Conservation (phyloP, 2,329 filamentous ascomycete genomes). For the Colletotrichum sp. region DNA sequence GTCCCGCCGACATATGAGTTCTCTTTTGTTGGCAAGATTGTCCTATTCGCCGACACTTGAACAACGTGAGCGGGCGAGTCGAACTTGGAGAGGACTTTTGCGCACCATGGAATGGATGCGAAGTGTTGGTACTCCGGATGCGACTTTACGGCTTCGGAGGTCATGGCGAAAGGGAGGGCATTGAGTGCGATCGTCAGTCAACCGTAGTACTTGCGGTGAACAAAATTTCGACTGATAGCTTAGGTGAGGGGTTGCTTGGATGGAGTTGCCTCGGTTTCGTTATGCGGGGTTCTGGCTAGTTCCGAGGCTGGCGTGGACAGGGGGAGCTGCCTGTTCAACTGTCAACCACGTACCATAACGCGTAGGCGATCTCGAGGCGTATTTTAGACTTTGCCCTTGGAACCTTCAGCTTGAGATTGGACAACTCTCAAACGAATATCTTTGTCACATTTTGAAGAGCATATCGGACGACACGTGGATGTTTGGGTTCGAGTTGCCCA, state of each 20-base stretch:
- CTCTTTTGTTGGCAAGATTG: slow-evolving; percentile 8
- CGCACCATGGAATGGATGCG: slow-evolving; percentile 40
- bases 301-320: not conserved
- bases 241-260: not conserved
- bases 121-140: slow-evolving; percentile 31
- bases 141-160: not conserved
- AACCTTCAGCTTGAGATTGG: not conserved
- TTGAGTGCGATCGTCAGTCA: not conserved
- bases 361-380: not conserved
- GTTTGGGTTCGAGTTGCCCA: not conserved
- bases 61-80: slow-evolving; percentile 20
- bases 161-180: not conserved
- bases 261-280: not conserved
- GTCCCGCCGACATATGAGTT: slow-evolving; percentile 39
- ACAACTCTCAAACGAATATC: not conserved
- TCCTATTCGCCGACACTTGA: slow-evolving; percentile 8
- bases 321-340: not conserved
- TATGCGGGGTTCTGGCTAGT: not conserved
- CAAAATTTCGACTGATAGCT: too few species aligned
- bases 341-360: not conserved
- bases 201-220: not conserved
- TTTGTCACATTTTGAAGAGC: not conserved
- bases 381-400: not conserved
- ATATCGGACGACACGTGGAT: not conserved
- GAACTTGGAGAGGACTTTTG: slow-evolving; percentile 31